phyloP scores from a whole-genome alignment of 1,139 yeast genomes.

The Taphrina betulina region DNA sequence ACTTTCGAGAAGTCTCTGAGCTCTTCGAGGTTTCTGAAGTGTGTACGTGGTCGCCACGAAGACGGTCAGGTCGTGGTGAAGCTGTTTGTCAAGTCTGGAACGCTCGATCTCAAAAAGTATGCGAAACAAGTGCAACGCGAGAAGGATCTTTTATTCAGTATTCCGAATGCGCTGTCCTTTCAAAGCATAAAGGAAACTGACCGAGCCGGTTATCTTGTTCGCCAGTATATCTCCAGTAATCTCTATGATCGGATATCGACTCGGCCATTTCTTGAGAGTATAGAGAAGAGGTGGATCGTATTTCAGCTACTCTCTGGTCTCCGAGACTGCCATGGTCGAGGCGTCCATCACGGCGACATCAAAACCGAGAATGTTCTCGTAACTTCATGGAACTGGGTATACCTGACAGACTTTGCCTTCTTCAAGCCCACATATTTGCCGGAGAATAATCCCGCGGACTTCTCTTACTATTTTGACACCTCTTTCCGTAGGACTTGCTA shows the following conservation, averaged over 20 bases:
- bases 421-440: conserved; percentile 85
- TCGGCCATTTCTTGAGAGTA: conserved; percentile 77
- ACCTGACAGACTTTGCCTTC: conserved; percentile 77
- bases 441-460: conserved; percentile 92
- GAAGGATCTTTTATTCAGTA: conserved; percentile 48
- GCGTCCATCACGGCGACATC: conserved; percentile 74
- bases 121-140: conserved; percentile 21
- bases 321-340: conserved; percentile 60
- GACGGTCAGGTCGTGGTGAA: conserved; percentile 75
- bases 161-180: conserved; percentile 70
- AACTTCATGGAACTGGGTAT: conserved; percentile 86
- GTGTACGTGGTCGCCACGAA: conserved; percentile 65
- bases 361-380: conserved; percentile 84
- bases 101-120: background rate
- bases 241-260: conserved; percentile 83
- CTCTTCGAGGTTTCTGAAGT: conserved; percentile 79
- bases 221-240: conserved; percentile 76
- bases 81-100: conserved; percentile 69
- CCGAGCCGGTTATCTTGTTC: conserved; percentile 82
- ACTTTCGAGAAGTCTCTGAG: conserved; percentile 71
- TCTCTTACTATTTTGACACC: conserved; percentile 86
- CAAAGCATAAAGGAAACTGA: conserved; percentile 78
- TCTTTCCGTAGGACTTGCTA: conserved; percentile 84
- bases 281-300: conserved; percentile 80
- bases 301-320: conserved; percentile 71